Evolutionary conservation across 2,329 filamentous ascomycete species (phyloP), one percentile per base, ranked within the genome.

Genomic region (Ceratocystis ficicola): DNA sequence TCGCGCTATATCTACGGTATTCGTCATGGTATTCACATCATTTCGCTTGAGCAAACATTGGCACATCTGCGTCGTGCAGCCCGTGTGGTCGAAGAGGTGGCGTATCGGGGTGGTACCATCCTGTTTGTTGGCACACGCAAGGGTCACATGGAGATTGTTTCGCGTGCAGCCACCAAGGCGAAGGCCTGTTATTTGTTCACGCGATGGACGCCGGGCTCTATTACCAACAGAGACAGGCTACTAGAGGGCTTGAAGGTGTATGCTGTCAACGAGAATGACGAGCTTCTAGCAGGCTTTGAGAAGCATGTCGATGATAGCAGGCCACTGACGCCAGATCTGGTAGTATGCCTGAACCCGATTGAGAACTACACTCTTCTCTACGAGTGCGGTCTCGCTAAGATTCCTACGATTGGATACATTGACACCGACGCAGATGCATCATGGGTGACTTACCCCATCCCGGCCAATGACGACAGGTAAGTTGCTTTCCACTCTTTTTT

Each of bases 381-480:
- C 75, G 94, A 99, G 79, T 97, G 94, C 74, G 89, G 88, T 0
- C 74, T 91, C 67, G 87, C 90, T 73, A 89, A 87, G 72, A 89
- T 99, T 66, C 94, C 94, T 0, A 97, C 94, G 0, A 94, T 99
- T 72, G 94, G 93, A 60, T 81, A 99, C 67, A 88, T 97, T 70
- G 94, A 99, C 75, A 97, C 94, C 0, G 89, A 99, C 75, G 87
- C 86, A 1, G 89, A 97, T 75, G 90, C 94, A 0, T 90, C 90
- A 0, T 93, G 89, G 84, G 91, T 97, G 63, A 97, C 94, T 3
- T 99, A 99, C 74, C 89, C 89, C 15, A 96, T 99, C 70, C 94
- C 94, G 1, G 90, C 90, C 63, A 99, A 99, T 75, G 94, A 99
- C 73, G 94, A 99, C 80, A 91, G 87, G 87, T 90, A 75, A 73